Percentiles rank a stretch among this genome's conserved stretches.
These are phyloP conservation scores for Acanthochlamys bracteata DNA, from an alignment of 106 monocot genomes.

Conservation along the genomic window DNA sequence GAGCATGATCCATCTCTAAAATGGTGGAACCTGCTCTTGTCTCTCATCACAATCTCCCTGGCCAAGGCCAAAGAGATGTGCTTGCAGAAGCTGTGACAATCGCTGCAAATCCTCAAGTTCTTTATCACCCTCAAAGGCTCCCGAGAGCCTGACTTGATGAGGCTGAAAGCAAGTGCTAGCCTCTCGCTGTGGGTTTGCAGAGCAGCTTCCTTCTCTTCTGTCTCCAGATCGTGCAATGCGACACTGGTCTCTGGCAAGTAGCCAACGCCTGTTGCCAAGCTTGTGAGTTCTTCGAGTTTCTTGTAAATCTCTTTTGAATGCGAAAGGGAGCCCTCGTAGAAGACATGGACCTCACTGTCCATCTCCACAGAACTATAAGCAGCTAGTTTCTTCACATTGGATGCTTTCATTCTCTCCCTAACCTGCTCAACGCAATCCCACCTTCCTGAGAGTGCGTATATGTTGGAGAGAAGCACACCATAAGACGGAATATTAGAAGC, in stretches of 20 bases:
- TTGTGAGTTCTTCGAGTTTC: constrained; percentile 11
- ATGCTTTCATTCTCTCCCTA: constrained; percentile 14
- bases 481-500: constrained; percentile 16
- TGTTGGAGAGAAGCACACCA: constrained; percentile 23
- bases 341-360: constrained; percentile 16
- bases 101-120: constrained; percentile 25
- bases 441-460: constrained; percentile 14
- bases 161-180: constrained; percentile 18
- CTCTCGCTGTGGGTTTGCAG: constrained; percentile 23
- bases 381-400: constrained; percentile 8
- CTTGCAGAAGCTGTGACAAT: constrained; percentile 24
- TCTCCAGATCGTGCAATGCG: constrained; percentile 29
- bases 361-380: constrained; percentile 25
- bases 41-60: constrained; percentile 30
- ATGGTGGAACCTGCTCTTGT: constrained; percentile 37
- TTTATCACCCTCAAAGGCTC: constrained; percentile 24
- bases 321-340: constrained; percentile 24
- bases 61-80: constrained; percentile 8
- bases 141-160: not conserved
- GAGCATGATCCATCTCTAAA: constrained; percentile 22
- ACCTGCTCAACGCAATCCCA: constrained; percentile 20
- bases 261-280: constrained; percentile 2
- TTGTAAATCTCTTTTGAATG: constrained; percentile 5
- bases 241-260: constrained; percentile 10
- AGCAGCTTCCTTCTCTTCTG: constrained; percentile 25